Percentiles rank a stretch among this genome's conserved stretches.
These are phyloP conservation scores for Nannizziopsis barbatae DNA, from an alignment of 2,329 filamentous ascomycete genomes.

Conservation along the genomic window DNA sequence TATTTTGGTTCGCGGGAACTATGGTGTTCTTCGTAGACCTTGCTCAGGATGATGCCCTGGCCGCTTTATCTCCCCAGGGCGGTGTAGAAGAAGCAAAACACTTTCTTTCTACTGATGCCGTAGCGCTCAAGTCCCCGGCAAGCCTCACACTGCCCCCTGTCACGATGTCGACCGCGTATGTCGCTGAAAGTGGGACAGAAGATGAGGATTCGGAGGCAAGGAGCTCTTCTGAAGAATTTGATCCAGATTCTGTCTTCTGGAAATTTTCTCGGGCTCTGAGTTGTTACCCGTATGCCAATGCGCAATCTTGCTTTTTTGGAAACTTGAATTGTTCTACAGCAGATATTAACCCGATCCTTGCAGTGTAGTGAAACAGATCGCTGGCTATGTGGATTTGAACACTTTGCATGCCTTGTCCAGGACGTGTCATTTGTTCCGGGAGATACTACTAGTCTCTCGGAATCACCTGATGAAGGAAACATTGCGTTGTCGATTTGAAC, in stretches of 20 bases:
- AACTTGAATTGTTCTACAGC: background rate
- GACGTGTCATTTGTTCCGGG: constrained; percentile 69
- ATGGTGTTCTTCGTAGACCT: constrained; percentile 42
- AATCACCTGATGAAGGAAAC: constrained; percentile 61
- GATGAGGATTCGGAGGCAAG: constrained; percentile 1
- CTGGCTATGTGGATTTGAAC: constrained; percentile 71
- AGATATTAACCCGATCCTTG: constrained; percentile 12
- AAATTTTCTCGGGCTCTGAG: constrained; percentile 34
- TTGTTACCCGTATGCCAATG: constrained; percentile 38
- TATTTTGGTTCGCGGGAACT: constrained; percentile 16
- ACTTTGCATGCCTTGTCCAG: constrained; percentile 71
- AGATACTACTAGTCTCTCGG: constrained; percentile 67
- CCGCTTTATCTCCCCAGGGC: background rate
- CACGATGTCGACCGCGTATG: constrained; percentile 9
- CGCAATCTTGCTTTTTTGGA: background rate
- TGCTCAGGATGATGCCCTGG: constrained; percentile 26
- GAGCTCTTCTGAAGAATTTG: background rate
- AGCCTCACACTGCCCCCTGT: constrained; percentile 1
- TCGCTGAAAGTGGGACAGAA: constrained; percentile 11
- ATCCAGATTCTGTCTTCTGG: background rate
- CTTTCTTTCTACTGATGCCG: background rate
- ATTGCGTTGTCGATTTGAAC: constrained; percentile 67
- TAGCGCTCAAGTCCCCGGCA: background rate
- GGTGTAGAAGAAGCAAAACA: background rate
- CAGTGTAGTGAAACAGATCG: constrained; percentile 68